phyloP scores from a whole-genome alignment of 2,329 filamentous ascomycete genomes.

The Talaromyces piceae region DNA sequence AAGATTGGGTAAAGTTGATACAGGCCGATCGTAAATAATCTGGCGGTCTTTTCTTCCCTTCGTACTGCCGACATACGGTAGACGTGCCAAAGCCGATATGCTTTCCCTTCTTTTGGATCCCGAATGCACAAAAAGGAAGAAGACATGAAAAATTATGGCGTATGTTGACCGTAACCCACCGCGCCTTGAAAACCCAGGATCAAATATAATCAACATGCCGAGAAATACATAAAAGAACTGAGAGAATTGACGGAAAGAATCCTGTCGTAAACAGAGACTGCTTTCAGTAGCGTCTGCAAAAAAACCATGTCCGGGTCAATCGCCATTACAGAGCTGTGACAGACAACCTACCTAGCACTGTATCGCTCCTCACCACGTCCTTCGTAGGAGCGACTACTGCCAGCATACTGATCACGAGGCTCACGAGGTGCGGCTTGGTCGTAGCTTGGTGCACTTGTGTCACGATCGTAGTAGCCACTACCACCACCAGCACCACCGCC shows the following conservation, averaged over 20 bases:
- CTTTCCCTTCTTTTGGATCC: constrained; percentile 16
- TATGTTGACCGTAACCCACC: constrained; percentile 30
- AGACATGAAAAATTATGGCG: constrained; percentile 14
- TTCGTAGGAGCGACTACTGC: constrained; percentile 32
- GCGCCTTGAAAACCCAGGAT: constrained; percentile 23
- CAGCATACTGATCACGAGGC: constrained; percentile 26
- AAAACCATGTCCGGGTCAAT: constrained; percentile 8
- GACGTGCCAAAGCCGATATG: constrained; percentile 28
- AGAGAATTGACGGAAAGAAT: constrained; percentile 14
- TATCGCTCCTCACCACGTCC: constrained; percentile 32
- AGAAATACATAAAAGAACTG: constrained; percentile 24
- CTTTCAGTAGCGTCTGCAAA: constrained; percentile 13
- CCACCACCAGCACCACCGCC: constrained; percentile 35
- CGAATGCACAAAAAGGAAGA: constrained; percentile 25
- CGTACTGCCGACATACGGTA: constrained; percentile 28
- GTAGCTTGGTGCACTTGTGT: constrained; percentile 44
- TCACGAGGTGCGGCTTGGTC: constrained; percentile 35
- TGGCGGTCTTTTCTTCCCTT: constrained; percentile 22
- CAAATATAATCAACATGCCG: constrained; percentile 27
- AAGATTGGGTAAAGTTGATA: constrained; percentile 23
- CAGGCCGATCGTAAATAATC: constrained; percentile 25
- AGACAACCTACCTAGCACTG: constrained; percentile 33
- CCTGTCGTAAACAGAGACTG: constrained; percentile 12
- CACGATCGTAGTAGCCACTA: constrained; percentile 47
- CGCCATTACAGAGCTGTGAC: constrained; percentile 12